These are phyloP conservation scores for Lotus japonicus DNA, from an alignment of 306 rosid species.

Conservation along the genomic window DNA sequence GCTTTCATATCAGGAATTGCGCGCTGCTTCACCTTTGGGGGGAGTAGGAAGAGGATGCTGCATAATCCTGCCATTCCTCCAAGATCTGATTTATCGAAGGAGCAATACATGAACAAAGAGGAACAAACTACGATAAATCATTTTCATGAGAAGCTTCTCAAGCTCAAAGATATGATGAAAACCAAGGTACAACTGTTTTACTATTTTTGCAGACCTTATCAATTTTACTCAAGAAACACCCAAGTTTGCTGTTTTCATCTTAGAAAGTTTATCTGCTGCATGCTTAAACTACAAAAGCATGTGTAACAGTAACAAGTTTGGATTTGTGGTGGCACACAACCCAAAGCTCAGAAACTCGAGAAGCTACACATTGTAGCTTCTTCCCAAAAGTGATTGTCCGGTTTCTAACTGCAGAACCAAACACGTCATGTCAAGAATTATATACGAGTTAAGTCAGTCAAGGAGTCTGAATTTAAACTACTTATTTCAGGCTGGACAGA, in stretches of 20 bases:
- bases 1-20: constrained; percentile 60
- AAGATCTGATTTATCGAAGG: constrained; percentile 54
- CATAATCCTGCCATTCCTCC: constrained; percentile 73
- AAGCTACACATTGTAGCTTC: too few species aligned
- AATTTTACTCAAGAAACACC: background rate
- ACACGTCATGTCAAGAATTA: too few species aligned
- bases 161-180: constrained; percentile 90
- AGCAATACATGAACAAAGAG: constrained; percentile 63
- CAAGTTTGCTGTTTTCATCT: background rate
- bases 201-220: background rate
- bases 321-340: too few species aligned
- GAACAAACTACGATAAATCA: constrained; percentile 82
- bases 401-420: too few species aligned
- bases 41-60: constrained; percentile 60
- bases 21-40: constrained; percentile 92
- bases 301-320: background rate
- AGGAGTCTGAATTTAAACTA: background rate
- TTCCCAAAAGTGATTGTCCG: too few species aligned
- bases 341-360: too few species aligned
- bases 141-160: constrained; percentile 90
- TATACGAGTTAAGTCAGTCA: background rate
- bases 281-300: too few species aligned
- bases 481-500: constrained; percentile 71
- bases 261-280: too few species aligned
- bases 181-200: constrained; percentile 46